Evolutionary conservation across 2,329 filamentous ascomycete genomes (phyloP).

Genomic region (Claviceps paspali): DNA sequence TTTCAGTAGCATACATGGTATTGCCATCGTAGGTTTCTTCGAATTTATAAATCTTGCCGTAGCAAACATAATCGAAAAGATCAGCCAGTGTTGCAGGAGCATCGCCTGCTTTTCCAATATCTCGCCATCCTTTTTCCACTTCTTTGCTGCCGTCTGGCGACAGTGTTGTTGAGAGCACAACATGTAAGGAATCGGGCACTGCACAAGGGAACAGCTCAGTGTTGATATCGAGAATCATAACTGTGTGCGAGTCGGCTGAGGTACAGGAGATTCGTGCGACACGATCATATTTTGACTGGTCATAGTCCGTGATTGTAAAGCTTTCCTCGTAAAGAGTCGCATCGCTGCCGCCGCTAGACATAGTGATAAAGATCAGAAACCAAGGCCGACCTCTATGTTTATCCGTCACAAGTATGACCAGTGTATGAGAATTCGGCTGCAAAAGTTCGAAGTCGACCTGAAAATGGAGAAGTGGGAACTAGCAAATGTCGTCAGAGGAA

Average conservation of each 20-base stretch:
- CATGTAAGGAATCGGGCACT: slow-evolving; percentile 59
- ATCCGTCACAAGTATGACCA: background rate
- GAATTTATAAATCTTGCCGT: slow-evolving; percentile 80
- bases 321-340: slow-evolving; percentile 86
- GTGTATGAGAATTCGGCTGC: background rate
- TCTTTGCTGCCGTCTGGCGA: slow-evolving; percentile 74
- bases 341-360: slow-evolving; percentile 47
- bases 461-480: no score
- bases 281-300: slow-evolving; percentile 86
- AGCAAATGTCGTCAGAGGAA: background rate
- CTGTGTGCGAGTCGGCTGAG: slow-evolving; percentile 57
- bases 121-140: slow-evolving; percentile 67
- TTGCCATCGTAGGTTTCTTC: slow-evolving; percentile 66
- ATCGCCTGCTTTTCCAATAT: slow-evolving; percentile 40
- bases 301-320: slow-evolving; percentile 67
- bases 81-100: slow-evolving; percentile 53
- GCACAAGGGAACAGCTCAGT: slow-evolving; percentile 73
- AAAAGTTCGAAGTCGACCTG: background rate
- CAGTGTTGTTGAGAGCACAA: slow-evolving; percentile 74
- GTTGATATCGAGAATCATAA: slow-evolving; percentile 84
- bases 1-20: slow-evolving; percentile 47
- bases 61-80: slow-evolving; percentile 75
- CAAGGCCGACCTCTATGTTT: background rate
- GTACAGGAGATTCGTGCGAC: slow-evolving; percentile 72
- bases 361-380: background rate